phyloP scores from a whole-genome alignment of 192 early-diverging fungal species.

The Coemansia sp. region DNA sequence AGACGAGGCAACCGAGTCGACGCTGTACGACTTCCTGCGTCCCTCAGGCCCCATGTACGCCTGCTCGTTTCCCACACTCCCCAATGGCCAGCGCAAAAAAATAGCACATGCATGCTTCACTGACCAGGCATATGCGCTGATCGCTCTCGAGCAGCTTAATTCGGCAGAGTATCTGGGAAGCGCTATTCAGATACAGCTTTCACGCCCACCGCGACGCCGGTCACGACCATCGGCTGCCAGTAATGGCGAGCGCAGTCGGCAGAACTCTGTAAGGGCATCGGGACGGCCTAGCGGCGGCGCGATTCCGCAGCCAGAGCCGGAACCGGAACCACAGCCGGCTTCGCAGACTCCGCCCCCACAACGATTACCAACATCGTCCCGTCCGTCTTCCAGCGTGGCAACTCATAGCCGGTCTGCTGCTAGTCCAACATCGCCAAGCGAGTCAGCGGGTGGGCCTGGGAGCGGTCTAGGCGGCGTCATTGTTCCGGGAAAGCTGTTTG shows the following conservation, averaged over 20 bases:
- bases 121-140: constrained; percentile 26
- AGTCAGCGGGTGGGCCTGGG: constrained; percentile 15
- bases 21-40: constrained; percentile 48
- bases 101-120: constrained; percentile 45
- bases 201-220: constrained; percentile 20
- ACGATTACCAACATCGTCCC: not conserved
- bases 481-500: constrained; percentile 53
- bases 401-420: constrained; percentile 6
- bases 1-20: constrained; percentile 30
- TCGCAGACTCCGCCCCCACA: not conserved
- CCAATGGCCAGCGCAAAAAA: constrained; percentile 21
- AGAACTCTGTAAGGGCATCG: not conserved
- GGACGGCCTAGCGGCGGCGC: not conserved
- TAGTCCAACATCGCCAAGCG: constrained; percentile 10
- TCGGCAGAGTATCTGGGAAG: constrained; percentile 43
- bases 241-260: constrained; percentile 2
- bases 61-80: constrained; percentile 33
- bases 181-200: constrained; percentile 28
- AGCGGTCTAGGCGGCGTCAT: constrained; percentile 44
- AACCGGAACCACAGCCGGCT: not conserved
- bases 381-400: constrained; percentile 1
- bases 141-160: constrained; percentile 47
- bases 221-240: constrained; percentile 14
- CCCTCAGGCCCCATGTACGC: constrained; percentile 46
- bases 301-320: not conserved